Conservation (phyloP, 129 eudicot species). For the Artemisia tridentata region DNA sequence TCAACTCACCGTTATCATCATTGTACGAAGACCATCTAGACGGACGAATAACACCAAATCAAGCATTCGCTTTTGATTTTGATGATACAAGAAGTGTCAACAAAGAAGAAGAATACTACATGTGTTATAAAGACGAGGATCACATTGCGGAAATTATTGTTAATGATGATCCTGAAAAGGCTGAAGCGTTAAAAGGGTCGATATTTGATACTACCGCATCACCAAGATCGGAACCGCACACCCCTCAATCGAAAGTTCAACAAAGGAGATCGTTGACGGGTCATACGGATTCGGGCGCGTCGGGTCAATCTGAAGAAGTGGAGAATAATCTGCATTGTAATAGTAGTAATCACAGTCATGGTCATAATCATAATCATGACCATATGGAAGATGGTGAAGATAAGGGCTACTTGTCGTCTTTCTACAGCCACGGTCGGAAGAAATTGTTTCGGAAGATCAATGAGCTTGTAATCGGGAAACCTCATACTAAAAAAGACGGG, state of each 20-base stretch:
- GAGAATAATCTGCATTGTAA: slow-evolving; percentile 35
- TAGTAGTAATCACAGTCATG: slow-evolving; percentile 5
- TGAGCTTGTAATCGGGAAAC: slow-evolving; percentile 46
- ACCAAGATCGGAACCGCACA: slow-evolving; percentile 40
- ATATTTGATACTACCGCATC: slow-evolving; percentile 61
- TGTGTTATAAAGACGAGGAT: slow-evolving; percentile 16
- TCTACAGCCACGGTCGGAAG: slow-evolving; percentile 20
- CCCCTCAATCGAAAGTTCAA: slow-evolving; percentile 25
- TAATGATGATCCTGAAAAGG: slow-evolving; percentile 61
- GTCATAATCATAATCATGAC: slow-evolving; percentile 4
- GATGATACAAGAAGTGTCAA: slow-evolving; percentile 40
- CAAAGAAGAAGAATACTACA: slow-evolving; percentile 25
- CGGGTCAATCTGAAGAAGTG: slow-evolving; percentile 32
- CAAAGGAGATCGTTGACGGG: slow-evolving; percentile 31
- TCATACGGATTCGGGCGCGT: slow-evolving; percentile 28
- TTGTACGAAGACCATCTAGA: slow-evolving; percentile 43
- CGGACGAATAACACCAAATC: slow-evolving; percentile 30
- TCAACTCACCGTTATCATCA: slow-evolving; percentile 29
- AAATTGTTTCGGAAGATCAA: slow-evolving; percentile 54
- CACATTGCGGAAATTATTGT: slow-evolving; percentile 27
- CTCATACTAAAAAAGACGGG: slow-evolving; percentile 24
- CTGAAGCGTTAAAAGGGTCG: slow-evolving; percentile 75
- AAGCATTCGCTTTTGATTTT: slow-evolving; percentile 48
- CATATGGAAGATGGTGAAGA: slow-evolving; percentile 27
- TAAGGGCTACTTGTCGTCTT: slow-evolving; percentile 22